Evolutionary conservation across 2,329 filamentous ascomycete genomes (phyloP).

Genomic region (Ophioceras dolichostomum): DNA sequence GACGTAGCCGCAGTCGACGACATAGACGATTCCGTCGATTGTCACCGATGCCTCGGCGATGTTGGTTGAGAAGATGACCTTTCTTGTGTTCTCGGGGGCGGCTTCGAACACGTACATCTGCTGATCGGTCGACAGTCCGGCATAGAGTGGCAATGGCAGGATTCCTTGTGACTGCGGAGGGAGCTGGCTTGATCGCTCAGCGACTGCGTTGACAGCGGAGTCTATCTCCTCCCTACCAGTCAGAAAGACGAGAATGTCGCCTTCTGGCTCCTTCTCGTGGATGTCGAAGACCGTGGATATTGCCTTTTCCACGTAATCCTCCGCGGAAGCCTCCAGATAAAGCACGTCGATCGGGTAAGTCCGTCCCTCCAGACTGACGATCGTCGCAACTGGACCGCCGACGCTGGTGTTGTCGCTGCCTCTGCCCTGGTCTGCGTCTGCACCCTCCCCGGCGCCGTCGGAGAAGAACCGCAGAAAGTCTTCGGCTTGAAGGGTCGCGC

Average conservation of each 20-base stretch:
- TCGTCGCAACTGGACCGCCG: too few relatives aligned
- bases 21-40: constrained; percentile 82
- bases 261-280: constrained; percentile 65
- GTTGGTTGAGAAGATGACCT: constrained; percentile 89
- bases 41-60: constrained; percentile 95
- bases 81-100: constrained; percentile 67
- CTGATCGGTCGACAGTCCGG: constrained; percentile 77
- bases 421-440: constrained; percentile 8
- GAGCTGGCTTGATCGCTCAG: constrained; percentile 56
- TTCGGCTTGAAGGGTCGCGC: constrained; percentile 84
- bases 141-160: constrained; percentile 70
- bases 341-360: constrained; percentile 82
- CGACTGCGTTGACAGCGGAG: constrained; percentile 62
- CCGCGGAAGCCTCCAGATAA: constrained; percentile 64
- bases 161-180: constrained; percentile 45
- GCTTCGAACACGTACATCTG: constrained; percentile 94
- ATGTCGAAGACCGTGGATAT: constrained; percentile 81
- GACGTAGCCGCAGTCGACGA: constrained; percentile 83
- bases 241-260: constrained; percentile 83
- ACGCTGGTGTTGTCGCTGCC: constrained; percentile 11
- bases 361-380: constrained; percentile 77
- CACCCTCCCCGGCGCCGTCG: constrained; percentile 19
- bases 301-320: constrained; percentile 78
- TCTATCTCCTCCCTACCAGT: constrained; percentile 94
- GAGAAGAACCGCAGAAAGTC: constrained; percentile 72